These are phyloP conservation scores for Leptosphaerulina australis DNA, from an alignment of 2,329 filamentous ascomycete genomes.

Conservation along the genomic window DNA sequence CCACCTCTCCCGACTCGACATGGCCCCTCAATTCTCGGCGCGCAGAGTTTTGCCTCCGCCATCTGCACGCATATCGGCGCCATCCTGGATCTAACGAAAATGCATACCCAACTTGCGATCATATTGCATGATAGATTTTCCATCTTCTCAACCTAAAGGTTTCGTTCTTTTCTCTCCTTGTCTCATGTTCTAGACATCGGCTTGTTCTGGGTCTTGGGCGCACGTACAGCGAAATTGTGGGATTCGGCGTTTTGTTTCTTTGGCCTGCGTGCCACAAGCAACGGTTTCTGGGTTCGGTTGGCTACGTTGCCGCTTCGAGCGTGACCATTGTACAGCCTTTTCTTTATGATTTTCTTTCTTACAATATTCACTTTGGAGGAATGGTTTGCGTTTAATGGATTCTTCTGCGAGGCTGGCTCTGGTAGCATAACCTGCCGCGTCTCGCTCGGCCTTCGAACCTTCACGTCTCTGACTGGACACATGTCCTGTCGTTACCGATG, in stretches of 20 bases:
- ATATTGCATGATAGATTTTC: conserved; percentile 51
- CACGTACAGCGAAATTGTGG: conserved; percentile 46
- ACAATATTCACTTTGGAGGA: conserved; percentile 32
- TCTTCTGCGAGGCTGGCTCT: conserved; percentile 31
- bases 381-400: conserved; percentile 40
- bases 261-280: conserved; percentile 31
- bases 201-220: conserved; percentile 34
- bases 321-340: conserved; percentile 16
- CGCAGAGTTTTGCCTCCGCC: conserved; percentile 40
- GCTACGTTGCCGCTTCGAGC: conserved; percentile 23
- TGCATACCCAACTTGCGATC: conserved; percentile 41
- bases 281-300: conserved; percentile 23
- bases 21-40: conserved; percentile 21
- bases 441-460: conserved; percentile 19
- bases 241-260: conserved; percentile 38
- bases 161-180: conserved; percentile 32
- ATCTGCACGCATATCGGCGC: conserved; percentile 47
- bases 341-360: conserved; percentile 39
- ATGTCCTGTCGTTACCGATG: conserved; percentile 3
- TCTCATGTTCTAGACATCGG: conserved; percentile 44
- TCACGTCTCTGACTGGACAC: conserved; percentile 6
- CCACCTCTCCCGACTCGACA: conserved; percentile 27
- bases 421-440: conserved; percentile 26
- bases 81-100: conserved; percentile 47
- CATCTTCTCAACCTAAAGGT: conserved; percentile 14